Percentiles rank a stretch among this genome's conserved stretches.
Evolutionary conservation across 1,284 basidiomycete species (phyloP).

Genomic region (Marasmius tenuissimus): DNA sequence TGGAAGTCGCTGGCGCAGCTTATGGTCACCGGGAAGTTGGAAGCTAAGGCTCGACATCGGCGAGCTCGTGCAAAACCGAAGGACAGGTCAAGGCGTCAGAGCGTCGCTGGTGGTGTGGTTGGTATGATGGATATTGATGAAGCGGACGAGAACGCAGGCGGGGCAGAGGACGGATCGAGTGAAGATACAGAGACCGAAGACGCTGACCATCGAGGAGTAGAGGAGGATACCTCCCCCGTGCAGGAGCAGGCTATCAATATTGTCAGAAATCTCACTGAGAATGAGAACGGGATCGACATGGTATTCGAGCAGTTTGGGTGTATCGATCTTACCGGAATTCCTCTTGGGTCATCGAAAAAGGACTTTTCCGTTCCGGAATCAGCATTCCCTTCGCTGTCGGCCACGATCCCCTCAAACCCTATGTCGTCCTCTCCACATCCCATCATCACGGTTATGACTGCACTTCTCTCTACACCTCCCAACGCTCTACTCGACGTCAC

Average conservation of each 20-base stretch:
- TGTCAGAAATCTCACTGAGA: slow-evolving; percentile 61
- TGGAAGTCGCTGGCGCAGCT: slow-evolving; percentile 56
- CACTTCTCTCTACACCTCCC: neutral
- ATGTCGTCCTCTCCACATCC: slow-evolving; percentile 30
- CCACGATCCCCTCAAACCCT: slow-evolving; percentile 39
- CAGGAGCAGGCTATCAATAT: slow-evolving; percentile 70
- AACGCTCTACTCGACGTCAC: neutral
- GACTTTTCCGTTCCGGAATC: no score
- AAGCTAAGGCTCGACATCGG: neutral
- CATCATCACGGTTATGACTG: neutral
- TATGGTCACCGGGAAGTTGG: neutral
- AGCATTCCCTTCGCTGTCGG: neutral
- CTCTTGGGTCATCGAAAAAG: no score
- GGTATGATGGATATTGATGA: slow-evolving; percentile 1
- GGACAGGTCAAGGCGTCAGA: neutral
- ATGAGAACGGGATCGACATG: slow-evolving; percentile 59
- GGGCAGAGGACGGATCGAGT: neutral
- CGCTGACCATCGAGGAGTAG: slow-evolving; percentile 39
- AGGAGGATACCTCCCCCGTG: slow-evolving; percentile 29
- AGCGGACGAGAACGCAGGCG: neutral
- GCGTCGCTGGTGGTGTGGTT: neutral
- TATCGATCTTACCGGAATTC: slow-evolving; percentile 29
- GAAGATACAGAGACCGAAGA: slow-evolving; percentile 21
- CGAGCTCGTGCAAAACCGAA: neutral
- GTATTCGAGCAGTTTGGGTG: slow-evolving; percentile 53